phyloP scores from a whole-genome alignment of 1,284 basidiomycete genomes.

The Ustilago shanxiensis region DNA sequence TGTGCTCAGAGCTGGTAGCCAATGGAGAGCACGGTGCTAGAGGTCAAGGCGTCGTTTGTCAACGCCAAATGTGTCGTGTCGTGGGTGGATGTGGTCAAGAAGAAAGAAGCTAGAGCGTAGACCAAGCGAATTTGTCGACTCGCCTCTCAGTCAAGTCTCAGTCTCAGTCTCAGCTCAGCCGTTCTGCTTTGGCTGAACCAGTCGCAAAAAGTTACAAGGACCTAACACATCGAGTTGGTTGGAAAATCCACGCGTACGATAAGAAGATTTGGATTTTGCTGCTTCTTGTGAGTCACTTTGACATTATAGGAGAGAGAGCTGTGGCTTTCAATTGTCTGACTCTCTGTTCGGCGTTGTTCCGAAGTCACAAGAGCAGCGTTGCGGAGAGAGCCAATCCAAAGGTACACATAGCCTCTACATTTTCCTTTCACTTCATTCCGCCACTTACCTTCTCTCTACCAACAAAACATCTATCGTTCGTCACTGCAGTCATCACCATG shows the following conservation, averaged over 20 bases:
- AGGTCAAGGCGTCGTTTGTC: constrained; percentile 26
- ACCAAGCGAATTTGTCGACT: neutral
- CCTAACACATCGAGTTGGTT: neutral
- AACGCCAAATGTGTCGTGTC: constrained; percentile 18
- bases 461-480: neutral
- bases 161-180: constrained; percentile 1
- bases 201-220: too few species aligned
- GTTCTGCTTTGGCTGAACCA: neutral
- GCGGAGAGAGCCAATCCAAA: constrained; percentile 8
- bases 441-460: neutral
- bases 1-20: constrained; percentile 7
- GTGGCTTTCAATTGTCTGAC: too few species aligned
- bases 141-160: too few species aligned
- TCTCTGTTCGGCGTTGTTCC: constrained; percentile 2
- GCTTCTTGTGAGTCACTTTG: constrained; percentile 5
- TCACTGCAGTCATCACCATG: constrained; percentile 9
- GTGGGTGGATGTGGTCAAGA: constrained; percentile 36
- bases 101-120: constrained; percentile 6
- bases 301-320: neutral
- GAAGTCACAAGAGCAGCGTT: too few species aligned
- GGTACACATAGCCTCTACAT: too few species aligned
- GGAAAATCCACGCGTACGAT: constrained; percentile 3
- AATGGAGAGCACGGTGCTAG: constrained; percentile 24
- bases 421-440: neutral
- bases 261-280: constrained; percentile 8